Evolutionary conservation across 805 yeast genomes (phyloP), one percentile per base, ranked within the genome.

Genomic region (Saccharomycopsis guyanensis): DNA sequence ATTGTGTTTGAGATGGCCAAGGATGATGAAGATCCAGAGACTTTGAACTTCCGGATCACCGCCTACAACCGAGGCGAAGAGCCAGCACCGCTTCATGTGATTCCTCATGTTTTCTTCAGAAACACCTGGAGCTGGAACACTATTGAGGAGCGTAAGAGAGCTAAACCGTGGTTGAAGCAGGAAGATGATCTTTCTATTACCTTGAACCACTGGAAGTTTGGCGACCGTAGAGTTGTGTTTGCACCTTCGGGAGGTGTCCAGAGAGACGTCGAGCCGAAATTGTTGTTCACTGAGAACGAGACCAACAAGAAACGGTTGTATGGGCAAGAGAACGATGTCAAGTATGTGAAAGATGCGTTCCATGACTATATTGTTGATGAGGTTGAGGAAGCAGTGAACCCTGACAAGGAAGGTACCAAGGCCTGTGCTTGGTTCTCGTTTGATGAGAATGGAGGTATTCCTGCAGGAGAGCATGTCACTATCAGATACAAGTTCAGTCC

Each of bases 121-220:
- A 88, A 88, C 65, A 85, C 93, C 13, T 88, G 97, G 97, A 68
- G 82, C n/a, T 88, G 96, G 96, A 86, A 89, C 39, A 66, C 71
- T 10, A 70, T 72, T 50, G 78, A 75, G 47, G 65, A 64, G 35
- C 59, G 65, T 38, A 68, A 68, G n/a, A 57, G 59, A 36, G 62
- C 60, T 46, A 78, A 75, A 52, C 87, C 88, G 10, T 56, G 61
- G 13, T 59, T 78, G 53, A 64, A 62, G 19, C 62, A 67, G 41
- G 62, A 65, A 36, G 59, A 68, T 33, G 66, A 65, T 27, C 67
- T 69, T 48, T 66, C 79, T 33, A 69, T 87, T 43, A 71, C 75
- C 57, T 67, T 86, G 37, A 70, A 75, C 42, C 93, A 83, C 60
- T 73, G 71, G 59, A 80, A 79, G 59, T 76, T 82, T 51, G 95